Percentiles rank a stretch among this genome's conserved stretches.
phyloP scores from a whole-genome alignment of 495 filamentous ascomycete genomes.

The Recurvomyces mirabilis region DNA sequence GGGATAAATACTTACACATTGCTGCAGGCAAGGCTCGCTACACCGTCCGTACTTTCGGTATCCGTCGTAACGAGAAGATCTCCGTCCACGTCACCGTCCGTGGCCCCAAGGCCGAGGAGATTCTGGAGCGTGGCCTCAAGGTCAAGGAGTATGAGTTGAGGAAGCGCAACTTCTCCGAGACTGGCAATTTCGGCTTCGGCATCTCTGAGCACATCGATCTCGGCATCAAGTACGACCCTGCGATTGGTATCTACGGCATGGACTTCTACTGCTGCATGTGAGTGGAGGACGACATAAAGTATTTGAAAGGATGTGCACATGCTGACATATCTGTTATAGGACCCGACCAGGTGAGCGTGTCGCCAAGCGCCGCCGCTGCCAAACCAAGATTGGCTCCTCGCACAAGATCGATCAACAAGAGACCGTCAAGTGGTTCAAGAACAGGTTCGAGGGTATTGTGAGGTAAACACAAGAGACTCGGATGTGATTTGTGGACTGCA shows the following conservation, averaged over 20 bases:
- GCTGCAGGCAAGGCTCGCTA: conserved; percentile 89
- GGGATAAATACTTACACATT: background rate
- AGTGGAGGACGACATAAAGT: conserved; percentile 24
- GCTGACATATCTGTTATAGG: conserved; percentile 32
- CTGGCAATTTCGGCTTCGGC: conserved; percentile 99
- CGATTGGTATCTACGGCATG: conserved; percentile 99
- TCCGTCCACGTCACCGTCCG: conserved; percentile 99
- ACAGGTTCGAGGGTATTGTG: conserved; percentile 96
- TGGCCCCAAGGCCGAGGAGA: conserved; percentile 99
- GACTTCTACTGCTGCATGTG: conserved; percentile 99
- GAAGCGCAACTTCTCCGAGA: conserved; percentile 99
- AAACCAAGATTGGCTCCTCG: conserved; percentile 69
- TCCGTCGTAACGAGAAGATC: conserved; percentile 99
- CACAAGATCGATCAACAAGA: conserved; percentile 89
- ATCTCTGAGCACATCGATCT: conserved; percentile 99
- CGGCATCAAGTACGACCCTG: conserved; percentile 99
- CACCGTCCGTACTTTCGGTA: conserved; percentile 99
- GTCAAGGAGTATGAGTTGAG: conserved; percentile 99
- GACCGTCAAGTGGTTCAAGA: conserved; percentile 99
- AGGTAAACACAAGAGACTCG: conserved; percentile 46
- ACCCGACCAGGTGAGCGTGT: conserved; percentile 96
- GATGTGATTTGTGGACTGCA: background rate
- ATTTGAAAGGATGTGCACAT: background rate
- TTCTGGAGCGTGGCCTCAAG: conserved; percentile 98
- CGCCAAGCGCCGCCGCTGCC: conserved; percentile 81